Base-by-base conservation (phyloP, 1,139 yeast species). In the Ogataea hybrid region DNA sequence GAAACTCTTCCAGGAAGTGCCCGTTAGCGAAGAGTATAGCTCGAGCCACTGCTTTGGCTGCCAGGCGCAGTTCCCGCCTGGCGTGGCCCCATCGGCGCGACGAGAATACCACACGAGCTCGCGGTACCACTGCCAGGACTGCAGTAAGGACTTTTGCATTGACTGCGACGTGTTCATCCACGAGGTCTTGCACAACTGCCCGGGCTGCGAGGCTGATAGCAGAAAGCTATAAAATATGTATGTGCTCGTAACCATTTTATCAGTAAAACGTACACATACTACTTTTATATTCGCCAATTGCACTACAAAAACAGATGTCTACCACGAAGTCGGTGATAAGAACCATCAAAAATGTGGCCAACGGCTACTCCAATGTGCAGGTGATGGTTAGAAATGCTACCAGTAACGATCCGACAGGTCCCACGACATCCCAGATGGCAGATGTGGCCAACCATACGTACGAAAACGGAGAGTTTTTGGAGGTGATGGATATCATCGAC, bases 101-200 rank as follows among this genome's bases (percentile, higher is more conserved):
- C 59, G 69, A 33, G 75, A 67, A 41, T 59, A 64, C 34, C 66
- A 69, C 50, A 78, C 81, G 1, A 79, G 84, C 53, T 79, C 85
- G 17, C 63, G 96, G 28, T 89, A 83, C 59, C 65, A 74, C 43
- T 90, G 98, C 60, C 69, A 71, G 6, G 77, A 78, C 41, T 92
- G 98, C 60, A 50, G 60, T 5, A 68, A 78, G 33, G 85, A 82
- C 47, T 92, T 87, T 59, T 92, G 98, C 65, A 84, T 90, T 25
- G 97, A 92, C 56, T 92, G 98, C 64, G 97, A 92, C 61, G 86
- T 90, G 0, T 92, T 88, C 61, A 82, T 92, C 32, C 98, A 92
- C 59, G 97, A 90, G 56, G 77, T 79, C 0, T 69, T 92, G 35
- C 97, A 92, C 63, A 89, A 87, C 59, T 92, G 98, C 61, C 96